Percentiles rank a stretch among this genome's conserved stretches.
phyloP scores from a whole-genome alignment of 2,329 filamentous ascomycete genomes.

The Fusarium incarnatum region DNA sequence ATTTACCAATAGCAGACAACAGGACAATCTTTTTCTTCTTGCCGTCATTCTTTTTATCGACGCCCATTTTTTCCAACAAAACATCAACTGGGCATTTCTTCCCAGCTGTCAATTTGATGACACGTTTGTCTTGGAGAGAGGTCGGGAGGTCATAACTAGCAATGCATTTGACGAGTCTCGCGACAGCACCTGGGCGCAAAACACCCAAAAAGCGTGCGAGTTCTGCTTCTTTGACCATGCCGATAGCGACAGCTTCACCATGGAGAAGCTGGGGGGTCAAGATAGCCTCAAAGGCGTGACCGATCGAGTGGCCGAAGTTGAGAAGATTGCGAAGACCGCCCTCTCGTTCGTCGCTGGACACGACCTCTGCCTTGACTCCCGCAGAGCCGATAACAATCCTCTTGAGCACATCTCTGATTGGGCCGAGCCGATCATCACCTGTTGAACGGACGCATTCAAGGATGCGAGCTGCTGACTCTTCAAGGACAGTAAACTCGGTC shows the following conservation, averaged over 20 bases:
- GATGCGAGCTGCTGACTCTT: conserved; percentile 82
- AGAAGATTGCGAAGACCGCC: conserved; percentile 92
- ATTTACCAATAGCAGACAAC: conserved; percentile 88
- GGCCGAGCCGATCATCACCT: conserved; percentile 69
- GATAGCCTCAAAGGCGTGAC: conserved; percentile 95
- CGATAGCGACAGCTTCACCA: conserved; percentile 94
- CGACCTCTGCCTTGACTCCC: conserved; percentile 93
- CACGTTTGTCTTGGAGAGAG: conserved; percentile 83
- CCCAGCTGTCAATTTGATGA: conserved; percentile 83
- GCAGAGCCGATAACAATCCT: conserved; percentile 89
- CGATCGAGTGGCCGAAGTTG: conserved; percentile 98
- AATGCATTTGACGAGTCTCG: conserved; percentile 91
- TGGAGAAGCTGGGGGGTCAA: conserved; percentile 95
- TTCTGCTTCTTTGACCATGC: conserved; percentile 98
- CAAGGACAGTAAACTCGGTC: conserved; percentile 83
- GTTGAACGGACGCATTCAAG: conserved; percentile 59
- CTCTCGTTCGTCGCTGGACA: conserved; percentile 94
- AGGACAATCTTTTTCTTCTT: conserved; percentile 96
- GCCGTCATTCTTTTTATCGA: conserved; percentile 99
- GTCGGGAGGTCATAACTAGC: conserved; percentile 92
- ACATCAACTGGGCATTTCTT: conserved; percentile 90
- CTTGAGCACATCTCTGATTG: conserved; percentile 78
- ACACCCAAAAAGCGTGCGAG: conserved; percentile 89
- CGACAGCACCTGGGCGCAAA: conserved; percentile 86
- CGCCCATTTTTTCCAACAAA: conserved; percentile 90